Evolutionary conservation across 768 basidiomycete species (phyloP).

Genomic region (Exidia glandulosa): DNA sequence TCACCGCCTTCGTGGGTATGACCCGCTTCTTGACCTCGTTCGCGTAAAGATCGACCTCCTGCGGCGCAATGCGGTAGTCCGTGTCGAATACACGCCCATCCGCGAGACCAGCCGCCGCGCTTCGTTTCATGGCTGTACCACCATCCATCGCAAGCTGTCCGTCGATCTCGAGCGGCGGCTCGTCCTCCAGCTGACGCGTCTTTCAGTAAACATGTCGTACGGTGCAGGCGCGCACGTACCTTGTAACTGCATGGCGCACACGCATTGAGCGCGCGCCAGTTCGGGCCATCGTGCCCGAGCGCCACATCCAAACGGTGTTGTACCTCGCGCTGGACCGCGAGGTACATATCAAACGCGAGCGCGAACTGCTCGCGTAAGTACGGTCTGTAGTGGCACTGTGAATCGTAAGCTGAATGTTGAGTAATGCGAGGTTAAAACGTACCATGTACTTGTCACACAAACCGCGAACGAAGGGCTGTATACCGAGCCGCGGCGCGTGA

Average conservation of each 20-base stretch:
- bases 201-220: neutral
- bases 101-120: neutral
- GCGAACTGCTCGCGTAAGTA: neutral
- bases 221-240: neutral
- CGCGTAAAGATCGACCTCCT: neutral
- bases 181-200: neutral
- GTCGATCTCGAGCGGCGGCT: neutral
- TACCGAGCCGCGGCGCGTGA: neutral
- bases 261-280: slow-evolving; percentile 6
- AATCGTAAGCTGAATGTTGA: neutral
- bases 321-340: slow-evolving; percentile 3
- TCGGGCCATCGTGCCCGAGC: slow-evolving; percentile 3
- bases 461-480: neutral
- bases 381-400: neutral
- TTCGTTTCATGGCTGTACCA: neutral
- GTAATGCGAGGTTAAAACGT: neutral
- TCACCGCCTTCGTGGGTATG: neutral
- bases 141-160: neutral
- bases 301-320: slow-evolving; percentile 1
- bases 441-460: neutral
- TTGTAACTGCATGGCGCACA: slow-evolving; percentile 7
- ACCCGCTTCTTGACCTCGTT: neutral
- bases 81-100: neutral
- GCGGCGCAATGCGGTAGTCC: neutral
- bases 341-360: slow-evolving; percentile 6